Percentiles rank a stretch among this genome's conserved stretches.
Conservation (phyloP, 2,329 filamentous ascomycete species). For the Aureobasidium pullulans region DNA sequence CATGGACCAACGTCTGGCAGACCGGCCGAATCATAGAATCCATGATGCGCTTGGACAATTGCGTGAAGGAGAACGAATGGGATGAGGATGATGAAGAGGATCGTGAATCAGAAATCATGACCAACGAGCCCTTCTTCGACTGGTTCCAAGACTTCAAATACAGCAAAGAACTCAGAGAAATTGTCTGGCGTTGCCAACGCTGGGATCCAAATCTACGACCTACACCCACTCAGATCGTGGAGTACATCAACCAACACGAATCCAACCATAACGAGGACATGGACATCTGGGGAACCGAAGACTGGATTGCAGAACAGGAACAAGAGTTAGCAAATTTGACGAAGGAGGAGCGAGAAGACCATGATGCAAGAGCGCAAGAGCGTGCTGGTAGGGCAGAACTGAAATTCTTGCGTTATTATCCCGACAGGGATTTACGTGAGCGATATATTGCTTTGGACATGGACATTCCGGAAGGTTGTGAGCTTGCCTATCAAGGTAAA, state of each 20-base stretch:
- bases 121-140: not conserved
- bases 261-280: not conserved
- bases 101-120: not conserved
- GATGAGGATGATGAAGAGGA: not conserved
- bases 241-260: not conserved
- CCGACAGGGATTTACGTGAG: no score
- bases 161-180: not conserved
- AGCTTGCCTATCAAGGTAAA: not conserved
- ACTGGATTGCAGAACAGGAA: not conserved
- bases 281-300: not conserved
- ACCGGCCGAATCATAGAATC: not conserved
- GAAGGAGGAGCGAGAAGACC: not conserved
- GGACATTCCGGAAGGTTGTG: not conserved
- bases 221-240: not conserved
- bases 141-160: not conserved
- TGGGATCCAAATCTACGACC: not conserved
- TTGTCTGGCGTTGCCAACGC: not conserved
- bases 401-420: not conserved
- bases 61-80: not conserved
- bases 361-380: no score
- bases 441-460: not conserved
- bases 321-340: not conserved
- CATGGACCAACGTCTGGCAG: conserved; percentile 6
- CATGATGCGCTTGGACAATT: not conserved
- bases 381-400: not conserved